A percentile compares a stretch with the other conserved stretches of the same genome.
Evolutionary conservation across 2,329 filamentous ascomycete species (phyloP).

Genomic region (Clarireedia hainanense): DNA sequence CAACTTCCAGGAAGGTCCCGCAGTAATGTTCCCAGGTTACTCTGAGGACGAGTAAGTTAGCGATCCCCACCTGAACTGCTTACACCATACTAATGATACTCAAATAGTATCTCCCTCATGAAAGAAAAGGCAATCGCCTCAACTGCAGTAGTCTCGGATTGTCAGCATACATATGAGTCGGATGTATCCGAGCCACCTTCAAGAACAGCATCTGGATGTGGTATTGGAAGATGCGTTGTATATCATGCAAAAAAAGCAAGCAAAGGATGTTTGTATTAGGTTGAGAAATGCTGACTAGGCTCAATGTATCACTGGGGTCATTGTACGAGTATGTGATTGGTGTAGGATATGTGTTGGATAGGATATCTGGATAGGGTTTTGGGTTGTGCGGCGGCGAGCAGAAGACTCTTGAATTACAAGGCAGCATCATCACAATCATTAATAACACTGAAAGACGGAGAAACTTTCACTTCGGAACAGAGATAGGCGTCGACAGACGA

Average conservation of each 20-base stretch:
- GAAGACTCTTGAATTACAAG: no score
- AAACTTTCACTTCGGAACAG: no score
- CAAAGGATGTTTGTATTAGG: slow-evolving; percentile 11
- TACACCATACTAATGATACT: neutral
- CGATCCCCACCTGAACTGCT: neutral
- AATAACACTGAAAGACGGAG: no score
- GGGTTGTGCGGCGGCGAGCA: no score
- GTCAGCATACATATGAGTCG: slow-evolving; percentile 11
- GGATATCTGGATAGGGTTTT: no score
- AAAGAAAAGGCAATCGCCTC: slow-evolving; percentile 28
- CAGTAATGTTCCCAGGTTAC: slow-evolving; percentile 45
- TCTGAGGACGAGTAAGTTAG: slow-evolving; percentile 50
- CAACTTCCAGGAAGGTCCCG: slow-evolving; percentile 45
- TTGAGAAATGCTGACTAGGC: neutral
- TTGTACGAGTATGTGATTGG: neutral
- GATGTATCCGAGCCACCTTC: slow-evolving; percentile 13
- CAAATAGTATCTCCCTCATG: slow-evolving; percentile 25
- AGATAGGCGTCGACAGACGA: no score
- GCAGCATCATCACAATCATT: no score
- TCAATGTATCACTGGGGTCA: neutral
- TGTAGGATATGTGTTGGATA: slow-evolving; percentile 1
- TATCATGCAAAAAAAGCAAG: slow-evolving; percentile 24
- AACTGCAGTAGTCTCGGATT: slow-evolving; percentile 21
- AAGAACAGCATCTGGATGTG: slow-evolving; percentile 17
- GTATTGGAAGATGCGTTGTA: slow-evolving; percentile 18